Evolutionary conservation across 1,139 yeast species (phyloP).

Genomic region (Kodamaea ohmeri): DNA sequence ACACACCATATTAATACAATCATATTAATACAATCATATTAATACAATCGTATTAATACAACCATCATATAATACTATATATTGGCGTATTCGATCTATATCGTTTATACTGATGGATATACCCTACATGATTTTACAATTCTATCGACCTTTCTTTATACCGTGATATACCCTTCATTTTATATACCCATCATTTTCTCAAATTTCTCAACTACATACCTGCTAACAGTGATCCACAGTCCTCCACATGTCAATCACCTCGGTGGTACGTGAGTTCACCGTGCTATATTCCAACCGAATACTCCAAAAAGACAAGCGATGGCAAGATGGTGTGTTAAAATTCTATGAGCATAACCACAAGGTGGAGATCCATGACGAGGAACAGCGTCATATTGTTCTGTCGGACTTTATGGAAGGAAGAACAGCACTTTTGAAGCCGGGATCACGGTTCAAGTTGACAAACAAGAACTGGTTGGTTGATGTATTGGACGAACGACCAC

Average conservation of each 20-base stretch:
- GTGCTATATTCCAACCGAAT: slow-evolving; percentile 47
- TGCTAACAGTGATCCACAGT: no score
- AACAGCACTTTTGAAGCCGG: slow-evolving; percentile 13
- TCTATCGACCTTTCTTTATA: no score
- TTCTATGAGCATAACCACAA: slow-evolving; percentile 49
- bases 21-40: no score
- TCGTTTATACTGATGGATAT: no score
- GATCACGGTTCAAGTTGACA: slow-evolving; percentile 18
- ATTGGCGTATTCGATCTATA: no score
- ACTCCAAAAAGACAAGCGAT: slow-evolving; percentile 48
- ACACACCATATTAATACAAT: not conserved
- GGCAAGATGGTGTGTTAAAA: slow-evolving; percentile 53
- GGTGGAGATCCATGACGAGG: slow-evolving; percentile 41
- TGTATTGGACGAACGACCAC: slow-evolving; percentile 14
- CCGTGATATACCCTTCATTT: no score
- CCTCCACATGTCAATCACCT: slow-evolving; percentile 13
- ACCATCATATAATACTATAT: no score
- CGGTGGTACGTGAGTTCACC: slow-evolving; percentile 36
- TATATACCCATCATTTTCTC: not conserved
- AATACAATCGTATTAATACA: no score
- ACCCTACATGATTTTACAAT: no score
- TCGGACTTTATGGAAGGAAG: slow-evolving; percentile 28
- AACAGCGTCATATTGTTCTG: slow-evolving; percentile 31
- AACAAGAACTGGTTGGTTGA: slow-evolving; percentile 20
- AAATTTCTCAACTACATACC: no score